These are phyloP conservation scores for Wickerhamomyces sp. DNA, from an alignment of 1,139 yeast species.

Conservation along the genomic window DNA sequence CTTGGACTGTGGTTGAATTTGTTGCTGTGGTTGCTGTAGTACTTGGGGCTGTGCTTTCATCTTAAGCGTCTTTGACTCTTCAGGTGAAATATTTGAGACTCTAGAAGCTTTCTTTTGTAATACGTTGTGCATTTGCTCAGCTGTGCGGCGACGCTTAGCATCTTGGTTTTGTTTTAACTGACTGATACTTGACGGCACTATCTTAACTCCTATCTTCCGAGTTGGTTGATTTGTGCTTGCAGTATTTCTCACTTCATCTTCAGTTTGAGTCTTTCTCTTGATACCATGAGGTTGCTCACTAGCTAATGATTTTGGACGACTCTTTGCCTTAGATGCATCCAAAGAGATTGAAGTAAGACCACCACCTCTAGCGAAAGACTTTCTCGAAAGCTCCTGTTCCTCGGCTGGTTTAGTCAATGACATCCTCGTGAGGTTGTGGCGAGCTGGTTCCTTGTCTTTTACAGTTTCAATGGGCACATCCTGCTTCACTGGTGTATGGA, in stretches of 20 bases:
- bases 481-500: neutral
- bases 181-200: constrained; percentile 17
- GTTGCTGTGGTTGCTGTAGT: constrained; percentile 9
- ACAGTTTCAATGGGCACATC: neutral
- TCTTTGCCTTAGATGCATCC: constrained; percentile 13
- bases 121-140: constrained; percentile 17
- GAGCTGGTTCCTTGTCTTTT: constrained; percentile 4
- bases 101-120: constrained; percentile 20
- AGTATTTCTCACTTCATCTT: constrained; percentile 12
- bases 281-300: constrained; percentile 12
- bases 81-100: constrained; percentile 8
- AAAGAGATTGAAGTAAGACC: constrained; percentile 18
- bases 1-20: constrained; percentile 10
- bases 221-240: constrained; percentile 12
- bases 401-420: constrained; percentile 19
- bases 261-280: constrained; percentile 20
- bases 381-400: constrained; percentile 11
- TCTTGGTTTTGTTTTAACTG: constrained; percentile 15
- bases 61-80: neutral
- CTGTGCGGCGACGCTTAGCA: constrained; percentile 22
- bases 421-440: constrained; percentile 17
- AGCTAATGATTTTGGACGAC: constrained; percentile 17
- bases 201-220: constrained; percentile 21
- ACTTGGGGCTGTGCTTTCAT: constrained; percentile 1
- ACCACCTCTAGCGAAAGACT: constrained; percentile 15